These are phyloP conservation scores for Fraxinus latifolia DNA, from an alignment of 305 asterid species.

Conservation along the genomic window DNA sequence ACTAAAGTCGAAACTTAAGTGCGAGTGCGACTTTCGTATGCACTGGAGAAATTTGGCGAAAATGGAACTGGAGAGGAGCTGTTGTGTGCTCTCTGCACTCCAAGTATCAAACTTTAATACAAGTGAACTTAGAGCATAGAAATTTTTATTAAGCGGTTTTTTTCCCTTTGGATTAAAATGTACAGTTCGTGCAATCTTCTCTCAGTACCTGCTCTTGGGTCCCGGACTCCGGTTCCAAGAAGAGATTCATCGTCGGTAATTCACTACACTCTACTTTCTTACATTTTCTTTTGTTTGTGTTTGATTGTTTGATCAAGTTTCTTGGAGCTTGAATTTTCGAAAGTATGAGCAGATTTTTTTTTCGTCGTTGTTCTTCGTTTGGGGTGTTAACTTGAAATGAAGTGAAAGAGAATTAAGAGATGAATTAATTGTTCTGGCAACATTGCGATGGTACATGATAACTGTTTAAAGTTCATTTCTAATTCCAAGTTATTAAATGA, in stretches of 20 bases:
- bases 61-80: background rate
- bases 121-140: background rate
- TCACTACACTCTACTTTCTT: background rate
- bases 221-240: slow-evolving; percentile 21
- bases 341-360: background rate
- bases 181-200: slow-evolving; percentile 40
- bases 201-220: slow-evolving; percentile 23
- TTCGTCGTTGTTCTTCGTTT: background rate
- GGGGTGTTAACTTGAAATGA: slow-evolving; percentile 12
- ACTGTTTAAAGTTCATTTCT: background rate
- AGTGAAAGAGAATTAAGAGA: slow-evolving; percentile 5
- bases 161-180: slow-evolving; percentile 26
- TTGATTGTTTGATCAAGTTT: background rate
- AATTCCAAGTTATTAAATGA: background rate
- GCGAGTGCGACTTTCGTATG: background rate
- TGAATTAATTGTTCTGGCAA: background rate
- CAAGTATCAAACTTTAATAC: background rate
- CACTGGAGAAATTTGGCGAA: background rate
- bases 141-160: too few species aligned
- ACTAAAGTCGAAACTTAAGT: background rate
- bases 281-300: background rate
- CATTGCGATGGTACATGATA: background rate
- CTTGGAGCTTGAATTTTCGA: background rate
- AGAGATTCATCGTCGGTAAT: slow-evolving; percentile 31
- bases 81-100: background rate